Evolutionary conservation across 2,329 filamentous ascomycete genomes (phyloP).

Genomic region (Penicillium sp.): DNA sequence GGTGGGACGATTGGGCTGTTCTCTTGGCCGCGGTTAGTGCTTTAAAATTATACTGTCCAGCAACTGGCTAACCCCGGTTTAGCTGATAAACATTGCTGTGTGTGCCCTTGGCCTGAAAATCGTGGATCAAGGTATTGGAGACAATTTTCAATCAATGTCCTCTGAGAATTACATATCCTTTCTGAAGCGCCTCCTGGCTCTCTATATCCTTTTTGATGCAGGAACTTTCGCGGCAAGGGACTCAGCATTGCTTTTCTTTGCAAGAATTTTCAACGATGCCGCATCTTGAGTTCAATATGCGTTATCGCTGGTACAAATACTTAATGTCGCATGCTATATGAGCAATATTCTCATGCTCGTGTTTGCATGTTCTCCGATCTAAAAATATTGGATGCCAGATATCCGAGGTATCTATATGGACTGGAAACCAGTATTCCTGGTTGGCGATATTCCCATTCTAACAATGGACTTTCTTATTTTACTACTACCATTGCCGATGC

Average conservation of each 20-base stretch:
- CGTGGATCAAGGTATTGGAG: background rate
- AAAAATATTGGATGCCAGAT: background rate
- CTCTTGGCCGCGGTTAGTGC: background rate
- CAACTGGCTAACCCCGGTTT: background rate
- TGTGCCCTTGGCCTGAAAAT: background rate
- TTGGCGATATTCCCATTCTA: background rate
- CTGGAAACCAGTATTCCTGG: background rate
- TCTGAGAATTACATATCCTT: background rate
- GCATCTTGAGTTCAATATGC: background rate
- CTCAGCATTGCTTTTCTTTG: background rate
- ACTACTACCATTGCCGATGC: background rate
- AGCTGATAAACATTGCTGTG: background rate
- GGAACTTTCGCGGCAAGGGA: background rate
- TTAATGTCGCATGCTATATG: background rate
- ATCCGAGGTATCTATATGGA: background rate
- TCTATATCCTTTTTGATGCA: background rate
- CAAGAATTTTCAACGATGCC: background rate
- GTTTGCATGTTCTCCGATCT: background rate
- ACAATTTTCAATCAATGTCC: background rate
- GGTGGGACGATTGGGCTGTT: background rate
- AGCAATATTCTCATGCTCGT: background rate
- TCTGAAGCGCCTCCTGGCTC: background rate
- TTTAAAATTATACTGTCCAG: background rate
- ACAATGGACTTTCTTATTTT: background rate
- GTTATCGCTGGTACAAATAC: background rate